Conservation (phyloP, 495 filamentous ascomycete genomes). For the Penicillium maclennaniae region DNA sequence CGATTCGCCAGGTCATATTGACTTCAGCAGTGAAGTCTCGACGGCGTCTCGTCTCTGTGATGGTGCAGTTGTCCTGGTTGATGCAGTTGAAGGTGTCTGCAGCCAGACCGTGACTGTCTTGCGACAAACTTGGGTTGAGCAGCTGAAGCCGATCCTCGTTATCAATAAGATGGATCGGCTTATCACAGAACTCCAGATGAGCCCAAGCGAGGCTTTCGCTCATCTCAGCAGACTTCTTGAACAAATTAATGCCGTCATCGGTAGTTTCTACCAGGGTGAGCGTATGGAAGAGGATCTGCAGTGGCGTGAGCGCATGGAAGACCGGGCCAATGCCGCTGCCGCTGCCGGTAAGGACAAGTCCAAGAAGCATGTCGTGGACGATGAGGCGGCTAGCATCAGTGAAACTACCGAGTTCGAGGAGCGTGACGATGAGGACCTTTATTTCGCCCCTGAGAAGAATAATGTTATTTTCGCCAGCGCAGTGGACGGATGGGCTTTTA, state of each 20-base stretch:
- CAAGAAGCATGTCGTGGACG: conserved; percentile 43
- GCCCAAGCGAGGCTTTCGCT: conserved; percentile 78
- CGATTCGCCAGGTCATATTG: conserved; percentile 96
- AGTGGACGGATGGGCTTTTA: conserved; percentile 98
- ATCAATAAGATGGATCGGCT: conserved; percentile 98
- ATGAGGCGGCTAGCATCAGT: conserved; percentile 41
- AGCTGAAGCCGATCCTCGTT: conserved; percentile 87
- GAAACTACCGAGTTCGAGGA: conserved; percentile 70
- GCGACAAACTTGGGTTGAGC: conserved; percentile 92
- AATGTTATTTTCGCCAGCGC: conserved; percentile 99
- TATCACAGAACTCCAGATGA: conserved; percentile 90
- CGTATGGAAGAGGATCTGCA: conserved; percentile 98
- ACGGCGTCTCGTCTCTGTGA: conserved; percentile 94
- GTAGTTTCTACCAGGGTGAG: conserved; percentile 96
- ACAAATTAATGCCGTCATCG: conserved; percentile 95
- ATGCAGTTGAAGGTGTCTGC: conserved; percentile 97
- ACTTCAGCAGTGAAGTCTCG: conserved; percentile 97
- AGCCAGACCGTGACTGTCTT: conserved; percentile 97
- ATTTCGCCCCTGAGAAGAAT: conserved; percentile 96
- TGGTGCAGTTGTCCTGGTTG: conserved; percentile 91
- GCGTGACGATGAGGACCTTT: conserved; percentile 93
- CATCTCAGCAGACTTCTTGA: conserved; percentile 88
- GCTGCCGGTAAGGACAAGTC: conserved; percentile 35
- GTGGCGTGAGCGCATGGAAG: conserved; percentile 92
- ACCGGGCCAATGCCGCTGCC: conserved; percentile 60